These are phyloP conservation scores for Quercus lobata DNA, from an alignment of 331 rosid species.

Conservation along the genomic window DNA sequence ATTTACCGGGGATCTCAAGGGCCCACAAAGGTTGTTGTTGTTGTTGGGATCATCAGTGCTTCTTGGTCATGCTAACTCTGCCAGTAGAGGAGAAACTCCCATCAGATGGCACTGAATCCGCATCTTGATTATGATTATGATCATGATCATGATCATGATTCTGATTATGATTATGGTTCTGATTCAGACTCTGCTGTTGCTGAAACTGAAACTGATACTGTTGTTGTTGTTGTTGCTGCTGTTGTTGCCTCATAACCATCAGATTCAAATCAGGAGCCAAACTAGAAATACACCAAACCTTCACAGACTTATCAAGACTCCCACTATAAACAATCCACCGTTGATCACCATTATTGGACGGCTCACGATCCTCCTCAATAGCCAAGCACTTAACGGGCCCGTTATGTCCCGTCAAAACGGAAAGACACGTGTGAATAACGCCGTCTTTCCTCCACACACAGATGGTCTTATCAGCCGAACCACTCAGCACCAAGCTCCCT, in stretches of 20 bases:
- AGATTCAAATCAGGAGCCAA: conserved; percentile 18
- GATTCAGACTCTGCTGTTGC: no score
- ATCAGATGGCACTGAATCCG: conserved; percentile 37
- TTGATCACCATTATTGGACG: conserved; percentile 3
- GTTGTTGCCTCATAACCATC: neutral
- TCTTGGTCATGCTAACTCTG: conserved; percentile 21
- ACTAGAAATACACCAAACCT: conserved; percentile 81
- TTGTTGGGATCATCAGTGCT: conserved; percentile 2
- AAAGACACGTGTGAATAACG: conserved; percentile 60
- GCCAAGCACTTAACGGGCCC: conserved; percentile 91
- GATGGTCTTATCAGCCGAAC: conserved; percentile 81
- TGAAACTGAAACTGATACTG: no score
- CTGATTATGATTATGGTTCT: no score
- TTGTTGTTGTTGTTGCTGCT: neutral
- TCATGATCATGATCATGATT: no score
- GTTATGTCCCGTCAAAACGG: conserved; percentile 73
- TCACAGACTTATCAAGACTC: conserved; percentile 87
- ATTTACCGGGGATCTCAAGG: no score
- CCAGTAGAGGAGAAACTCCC: conserved; percentile 38
- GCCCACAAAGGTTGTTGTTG: neutral
- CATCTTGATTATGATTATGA: conserved; percentile 8
- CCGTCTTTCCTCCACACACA: conserved; percentile 80
- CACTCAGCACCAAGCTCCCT: conserved; percentile 61
- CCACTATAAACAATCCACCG: conserved; percentile 84
- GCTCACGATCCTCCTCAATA: conserved; percentile 45